Evolutionary conservation across 2,329 filamentous ascomycete genomes (phyloP).

Genomic region (Xylaria digitata): DNA sequence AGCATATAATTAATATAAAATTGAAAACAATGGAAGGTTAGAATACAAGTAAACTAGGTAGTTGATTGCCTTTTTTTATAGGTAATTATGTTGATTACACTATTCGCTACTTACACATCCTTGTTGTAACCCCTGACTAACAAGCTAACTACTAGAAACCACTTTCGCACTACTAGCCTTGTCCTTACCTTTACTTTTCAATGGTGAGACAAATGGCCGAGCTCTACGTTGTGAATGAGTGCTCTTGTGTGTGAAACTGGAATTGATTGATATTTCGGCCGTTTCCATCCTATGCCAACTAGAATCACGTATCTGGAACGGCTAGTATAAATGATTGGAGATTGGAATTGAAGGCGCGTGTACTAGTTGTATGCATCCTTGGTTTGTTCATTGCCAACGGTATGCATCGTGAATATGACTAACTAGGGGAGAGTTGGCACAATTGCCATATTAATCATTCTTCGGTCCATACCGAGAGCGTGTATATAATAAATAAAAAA

Average conservation of each 20-base stretch:
- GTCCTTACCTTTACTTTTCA: too few relatives aligned
- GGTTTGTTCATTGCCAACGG: not conserved
- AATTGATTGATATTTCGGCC: not conserved
- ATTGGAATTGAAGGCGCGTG: constrained; percentile 4
- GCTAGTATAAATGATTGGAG: not conserved
- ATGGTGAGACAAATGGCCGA: too few relatives aligned
- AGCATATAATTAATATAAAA: too few relatives aligned
- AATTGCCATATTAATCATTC: constrained; percentile 10
- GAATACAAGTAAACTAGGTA: too few relatives aligned
- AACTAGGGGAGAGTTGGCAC: constrained; percentile 9
- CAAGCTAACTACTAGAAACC: too few relatives aligned
- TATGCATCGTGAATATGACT: not conserved
- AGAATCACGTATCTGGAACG: not conserved
- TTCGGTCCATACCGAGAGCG: not conserved
- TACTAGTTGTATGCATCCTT: constrained; percentile 1
- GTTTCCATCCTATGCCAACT: not conserved
- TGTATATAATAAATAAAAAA: constrained; percentile 15
- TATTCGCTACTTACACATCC: too few relatives aligned
- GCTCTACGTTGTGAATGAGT: not conserved
- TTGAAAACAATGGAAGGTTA: too few relatives aligned
- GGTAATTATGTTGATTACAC: too few relatives aligned
- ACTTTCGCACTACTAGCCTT: too few relatives aligned
- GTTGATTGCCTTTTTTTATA: too few relatives aligned
- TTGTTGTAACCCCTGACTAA: too few relatives aligned
- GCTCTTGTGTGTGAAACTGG: not conserved